Conservation (phyloP, 2,329 filamentous ascomycete genomes). For the Colletotrichum truncatum region DNA sequence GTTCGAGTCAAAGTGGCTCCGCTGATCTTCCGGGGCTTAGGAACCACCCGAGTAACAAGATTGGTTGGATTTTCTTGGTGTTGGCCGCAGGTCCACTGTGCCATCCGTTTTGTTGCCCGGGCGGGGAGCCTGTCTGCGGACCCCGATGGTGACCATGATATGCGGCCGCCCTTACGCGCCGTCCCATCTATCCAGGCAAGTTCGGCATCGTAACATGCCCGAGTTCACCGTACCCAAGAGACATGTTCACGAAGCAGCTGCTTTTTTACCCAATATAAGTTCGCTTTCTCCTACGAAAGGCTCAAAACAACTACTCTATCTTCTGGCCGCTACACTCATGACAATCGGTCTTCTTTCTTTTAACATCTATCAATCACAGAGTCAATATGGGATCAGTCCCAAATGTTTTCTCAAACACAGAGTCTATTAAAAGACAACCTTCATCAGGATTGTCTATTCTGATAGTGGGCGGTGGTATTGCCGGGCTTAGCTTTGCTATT, state of each 20-base stretch:
- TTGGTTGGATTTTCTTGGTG: no score
- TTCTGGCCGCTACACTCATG: no score
- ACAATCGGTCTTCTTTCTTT: background rate
- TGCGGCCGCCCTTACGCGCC: background rate
- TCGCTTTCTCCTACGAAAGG: no score
- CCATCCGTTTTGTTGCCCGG: no score
- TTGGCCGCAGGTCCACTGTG: no score
- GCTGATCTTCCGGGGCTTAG: background rate
- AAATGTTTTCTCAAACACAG: background rate
- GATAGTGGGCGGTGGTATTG: slow-evolving; percentile 2
- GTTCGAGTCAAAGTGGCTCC: no score
- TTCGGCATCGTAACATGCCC: background rate
- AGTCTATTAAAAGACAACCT: background rate
- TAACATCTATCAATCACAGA: rapidly evolving
- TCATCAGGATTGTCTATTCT: background rate
- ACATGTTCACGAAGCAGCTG: rapidly evolving
- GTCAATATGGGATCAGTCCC: background rate
- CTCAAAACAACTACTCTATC: no score
- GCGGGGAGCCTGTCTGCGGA: no score
- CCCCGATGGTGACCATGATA: background rate
- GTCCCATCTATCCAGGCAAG: no score
- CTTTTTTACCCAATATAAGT: background rate
- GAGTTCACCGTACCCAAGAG: background rate
- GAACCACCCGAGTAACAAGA: no score
- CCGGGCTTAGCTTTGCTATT: slow-evolving; percentile 21